Evolutionary conservation across 2,329 filamentous ascomycete genomes (phyloP), one percentile per base, ranked within the genome.

Genomic region (Endocalyx cinctus): DNA sequence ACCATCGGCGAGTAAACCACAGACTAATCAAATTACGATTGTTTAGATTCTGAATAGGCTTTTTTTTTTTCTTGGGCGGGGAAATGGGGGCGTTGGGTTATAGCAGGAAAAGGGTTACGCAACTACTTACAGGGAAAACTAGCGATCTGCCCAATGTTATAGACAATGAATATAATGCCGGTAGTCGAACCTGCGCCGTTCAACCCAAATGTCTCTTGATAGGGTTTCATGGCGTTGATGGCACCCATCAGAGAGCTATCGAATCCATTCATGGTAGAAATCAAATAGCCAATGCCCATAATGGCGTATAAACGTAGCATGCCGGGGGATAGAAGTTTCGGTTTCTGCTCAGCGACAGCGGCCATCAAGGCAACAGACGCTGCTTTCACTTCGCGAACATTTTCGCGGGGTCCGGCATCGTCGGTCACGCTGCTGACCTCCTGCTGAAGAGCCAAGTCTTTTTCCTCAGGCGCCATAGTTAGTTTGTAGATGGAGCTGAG

Each of bases 211-310:
- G 64, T 69, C 1, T 54, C 39, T 34, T 72, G 70, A 45, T 74
- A 77, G 1, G 63, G 52, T 0, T 58, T 31, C 63, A 75, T 74
- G 29, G 69, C 69, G 38, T 74, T 74, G 39, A 77, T 72, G 5
- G 66, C 61, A 8, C 60, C 57, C 48, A 69, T 64, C 31, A 80
- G 63, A 17, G 69, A 73, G 23, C 72, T 72, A 43, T 79, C 74
- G 42, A 72, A 78, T 17, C 74, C 74, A 50, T 76, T 75, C 63
- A 71, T 68, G 7, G 69, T 74, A 16, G 67, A 70, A 39, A 64
- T 57, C 10, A 65, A 46, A 37, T 64, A 65, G 12, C 60, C 57
- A 31, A 64, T 42, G 3, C 41, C 50, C 59, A 64, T 63, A 42
- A 64, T 62, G 4, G 52, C 35, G 43, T 62, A 64, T 8, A 64